A percentile compares a stretch with the other conserved stretches of the same genome.
These are phyloP conservation scores for Hypomontagnella submonticulosa DNA, from an alignment of 495 filamentous ascomycete genomes.

Conservation along the genomic window DNA sequence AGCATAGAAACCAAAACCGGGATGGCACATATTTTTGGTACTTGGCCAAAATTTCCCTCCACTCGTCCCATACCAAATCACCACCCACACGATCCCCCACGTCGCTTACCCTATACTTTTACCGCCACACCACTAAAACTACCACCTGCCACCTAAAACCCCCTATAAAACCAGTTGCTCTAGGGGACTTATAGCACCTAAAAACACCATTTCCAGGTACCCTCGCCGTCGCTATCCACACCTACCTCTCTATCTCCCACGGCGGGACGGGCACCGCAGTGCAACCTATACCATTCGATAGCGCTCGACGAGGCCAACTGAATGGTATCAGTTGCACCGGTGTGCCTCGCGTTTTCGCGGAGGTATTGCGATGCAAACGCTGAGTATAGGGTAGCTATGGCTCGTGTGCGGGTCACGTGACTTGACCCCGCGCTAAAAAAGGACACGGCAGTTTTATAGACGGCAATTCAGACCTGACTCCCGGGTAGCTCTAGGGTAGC, in stretches of 20 bases:
- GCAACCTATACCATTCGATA: neutral
- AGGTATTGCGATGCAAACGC: too few relatives aligned
- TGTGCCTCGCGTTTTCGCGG: neutral
- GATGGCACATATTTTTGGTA: neutral
- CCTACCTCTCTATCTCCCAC: neutral
- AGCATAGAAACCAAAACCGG: neutral
- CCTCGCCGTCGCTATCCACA: neutral
- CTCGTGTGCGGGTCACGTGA: constrained; percentile 3
- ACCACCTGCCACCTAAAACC: too few relatives aligned
- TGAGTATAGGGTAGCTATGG: too few relatives aligned
- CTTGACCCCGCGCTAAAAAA: too few relatives aligned
- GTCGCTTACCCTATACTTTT: neutral
- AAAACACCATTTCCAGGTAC: neutral
- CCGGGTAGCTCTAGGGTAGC: too few relatives aligned
- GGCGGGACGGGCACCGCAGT: neutral
- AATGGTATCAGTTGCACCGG: neutral
- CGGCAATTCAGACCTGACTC: too few relatives aligned
- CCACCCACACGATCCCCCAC: neutral
- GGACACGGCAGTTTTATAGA: too few relatives aligned
- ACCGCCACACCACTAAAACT: neutral
- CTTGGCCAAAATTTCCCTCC: neutral
- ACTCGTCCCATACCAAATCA: neutral
- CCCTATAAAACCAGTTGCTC: too few relatives aligned
- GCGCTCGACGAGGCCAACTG: constrained; percentile 2
- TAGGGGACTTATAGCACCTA: neutral